A percentile compares a stretch with the other conserved stretches of the same genome.
Conservation (phyloP, 441 rosid species). For the Lepidium campestre region DNA sequence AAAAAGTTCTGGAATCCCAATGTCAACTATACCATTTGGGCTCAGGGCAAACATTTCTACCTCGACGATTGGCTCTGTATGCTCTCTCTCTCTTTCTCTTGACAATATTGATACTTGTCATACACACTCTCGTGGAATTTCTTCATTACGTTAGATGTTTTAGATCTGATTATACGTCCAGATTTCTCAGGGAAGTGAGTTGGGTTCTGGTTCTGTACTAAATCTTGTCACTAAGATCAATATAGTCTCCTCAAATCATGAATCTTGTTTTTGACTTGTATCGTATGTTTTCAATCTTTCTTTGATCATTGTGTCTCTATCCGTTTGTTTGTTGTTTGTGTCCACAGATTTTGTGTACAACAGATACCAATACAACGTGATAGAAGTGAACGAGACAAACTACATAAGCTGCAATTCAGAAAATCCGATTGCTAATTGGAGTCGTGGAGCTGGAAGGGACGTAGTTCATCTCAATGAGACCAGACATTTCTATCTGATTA, state of each 20-base stretch:
- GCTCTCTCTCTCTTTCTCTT: conserved; percentile 16
- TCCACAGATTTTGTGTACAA: conserved; percentile 75
- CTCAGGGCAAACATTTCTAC: conserved; percentile 68
- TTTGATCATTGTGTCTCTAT: neutral
- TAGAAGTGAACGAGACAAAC: conserved; percentile 81
- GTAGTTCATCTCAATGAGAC: conserved; percentile 79
- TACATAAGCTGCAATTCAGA: conserved; percentile 64
- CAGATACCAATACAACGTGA: conserved; percentile 73
- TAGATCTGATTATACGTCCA: neutral
- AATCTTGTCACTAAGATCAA: neutral
- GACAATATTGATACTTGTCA: neutral
- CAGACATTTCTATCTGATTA: conserved; percentile 59
- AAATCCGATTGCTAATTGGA: conserved; percentile 73
- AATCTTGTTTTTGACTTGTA: neutral
- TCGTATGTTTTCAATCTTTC: neutral
- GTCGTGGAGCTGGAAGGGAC: conserved; percentile 75
- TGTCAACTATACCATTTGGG: conserved; percentile 76
- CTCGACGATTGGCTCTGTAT: conserved; percentile 94
- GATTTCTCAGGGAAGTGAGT: too few species aligned
- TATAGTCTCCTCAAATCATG: neutral
- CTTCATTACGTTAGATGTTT: neutral
- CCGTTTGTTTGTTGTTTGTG: neutral
- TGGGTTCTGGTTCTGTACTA: neutral
- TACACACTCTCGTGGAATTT: neutral
- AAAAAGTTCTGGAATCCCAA: conserved; percentile 59